Evolutionary conservation across 805 yeast genomes (phyloP).

Genomic region (Saturnispora diversa): DNA sequence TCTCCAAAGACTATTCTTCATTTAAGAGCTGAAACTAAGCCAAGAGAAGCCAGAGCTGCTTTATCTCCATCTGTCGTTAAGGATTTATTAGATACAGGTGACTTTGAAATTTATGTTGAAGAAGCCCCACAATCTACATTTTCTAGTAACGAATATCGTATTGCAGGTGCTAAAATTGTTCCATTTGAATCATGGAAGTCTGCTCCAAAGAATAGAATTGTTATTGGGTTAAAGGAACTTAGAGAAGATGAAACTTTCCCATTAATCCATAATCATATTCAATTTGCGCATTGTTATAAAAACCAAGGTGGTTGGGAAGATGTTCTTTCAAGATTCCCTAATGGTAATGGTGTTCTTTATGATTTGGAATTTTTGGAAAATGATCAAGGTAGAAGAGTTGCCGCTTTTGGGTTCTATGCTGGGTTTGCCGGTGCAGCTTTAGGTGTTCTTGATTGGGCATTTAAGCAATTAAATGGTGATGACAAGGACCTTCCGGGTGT

Average conservation of each 20-base stretch:
- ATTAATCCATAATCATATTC: slow-evolving; percentile 89
- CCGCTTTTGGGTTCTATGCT: slow-evolving; percentile 99
- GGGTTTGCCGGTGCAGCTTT: slow-evolving; percentile 99
- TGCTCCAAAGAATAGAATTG: slow-evolving; percentile 87
- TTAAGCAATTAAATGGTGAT: slow-evolving; percentile 69
- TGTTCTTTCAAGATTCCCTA: slow-evolving; percentile 80
- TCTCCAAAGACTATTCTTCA: slow-evolving; percentile 55
- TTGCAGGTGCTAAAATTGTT: slow-evolving; percentile 79
- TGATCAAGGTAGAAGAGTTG: slow-evolving; percentile 95
- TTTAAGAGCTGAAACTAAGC: slow-evolving; percentile 94
- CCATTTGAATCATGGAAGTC: slow-evolving; percentile 89
- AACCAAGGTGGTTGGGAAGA: slow-evolving; percentile 97
- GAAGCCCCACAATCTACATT: slow-evolving; percentile 80
- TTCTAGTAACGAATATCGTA: slow-evolving; percentile 61
- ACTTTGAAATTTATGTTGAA: slow-evolving; percentile 79
- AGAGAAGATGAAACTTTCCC: slow-evolving; percentile 89
- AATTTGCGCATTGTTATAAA: slow-evolving; percentile 98
- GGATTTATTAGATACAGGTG: slow-evolving; percentile 72
- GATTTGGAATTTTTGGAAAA: slow-evolving; percentile 93
- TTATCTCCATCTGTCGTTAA: slow-evolving; percentile 88
- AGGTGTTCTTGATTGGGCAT: slow-evolving; percentile 91
- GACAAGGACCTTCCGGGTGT: slow-evolving; percentile 69
- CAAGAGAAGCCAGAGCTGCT: slow-evolving; percentile 95
- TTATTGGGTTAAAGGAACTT: slow-evolving; percentile 89
- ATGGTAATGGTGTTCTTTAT: slow-evolving; percentile 83